Percentiles rank a stretch among this genome's conserved stretches.
These are phyloP conservation scores for Mycena polygramma DNA, from an alignment of 768 basidiomycete genomes.

Conservation along the genomic window DNA sequence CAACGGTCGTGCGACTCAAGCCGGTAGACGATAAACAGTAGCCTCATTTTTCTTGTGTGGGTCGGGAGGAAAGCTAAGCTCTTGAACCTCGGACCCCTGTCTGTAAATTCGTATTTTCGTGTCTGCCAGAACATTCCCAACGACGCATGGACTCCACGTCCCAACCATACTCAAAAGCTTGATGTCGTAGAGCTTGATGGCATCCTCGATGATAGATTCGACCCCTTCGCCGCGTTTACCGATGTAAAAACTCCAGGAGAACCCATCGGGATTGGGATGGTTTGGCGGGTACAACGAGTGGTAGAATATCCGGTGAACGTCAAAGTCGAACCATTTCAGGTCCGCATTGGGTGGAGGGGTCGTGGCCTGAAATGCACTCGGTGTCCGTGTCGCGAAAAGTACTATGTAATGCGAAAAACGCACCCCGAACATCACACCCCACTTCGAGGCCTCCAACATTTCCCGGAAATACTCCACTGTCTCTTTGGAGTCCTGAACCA, in stretches of 20 bases:
- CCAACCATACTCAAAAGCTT: slow-evolving; percentile 10
- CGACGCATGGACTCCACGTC: not conserved
- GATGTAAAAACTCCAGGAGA: slow-evolving; percentile 16
- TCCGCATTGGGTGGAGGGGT: slow-evolving; percentile 1
- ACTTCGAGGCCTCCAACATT: too few species aligned
- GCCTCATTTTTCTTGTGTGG: not conserved
- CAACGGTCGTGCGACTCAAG: not conserved
- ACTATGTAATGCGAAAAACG: not conserved
- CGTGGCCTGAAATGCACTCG: not conserved
- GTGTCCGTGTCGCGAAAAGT: not conserved
- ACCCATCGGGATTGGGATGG: not conserved
- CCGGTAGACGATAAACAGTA: slow-evolving; percentile 9
- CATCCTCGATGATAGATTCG: slow-evolving; percentile 12
- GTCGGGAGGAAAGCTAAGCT: slow-evolving; percentile 10
- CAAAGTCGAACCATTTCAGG: slow-evolving; percentile 11
- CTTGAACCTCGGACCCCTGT: slow-evolving; percentile 5
- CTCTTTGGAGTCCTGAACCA: not conserved
- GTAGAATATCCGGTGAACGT: not conserved
- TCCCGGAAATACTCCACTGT: slow-evolving; percentile 5
- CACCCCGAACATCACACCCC: too few species aligned
- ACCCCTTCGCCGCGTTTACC: slow-evolving; percentile 4
- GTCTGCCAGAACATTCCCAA: slow-evolving; percentile 9
- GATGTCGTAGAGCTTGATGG: not conserved
- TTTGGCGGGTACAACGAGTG: not conserved
- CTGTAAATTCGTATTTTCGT: slow-evolving; percentile 12